Evolutionary conservation across 2,329 filamentous ascomycete species (phyloP).

Genomic region (Penicillium sp.): DNA sequence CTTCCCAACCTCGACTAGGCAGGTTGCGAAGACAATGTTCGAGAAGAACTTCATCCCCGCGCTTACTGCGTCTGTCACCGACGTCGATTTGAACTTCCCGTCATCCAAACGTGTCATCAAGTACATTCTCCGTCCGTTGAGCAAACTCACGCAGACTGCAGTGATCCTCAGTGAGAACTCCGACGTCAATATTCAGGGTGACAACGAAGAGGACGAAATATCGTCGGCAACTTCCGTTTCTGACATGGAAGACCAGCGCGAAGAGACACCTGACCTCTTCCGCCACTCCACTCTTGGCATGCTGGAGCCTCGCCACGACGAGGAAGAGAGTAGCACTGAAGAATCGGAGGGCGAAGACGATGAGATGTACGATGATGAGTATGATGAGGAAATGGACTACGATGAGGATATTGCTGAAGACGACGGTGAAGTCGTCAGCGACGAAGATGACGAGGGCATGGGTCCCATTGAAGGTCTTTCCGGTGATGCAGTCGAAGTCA

Average conservation of each 20-base stretch:
- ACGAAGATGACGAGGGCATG: slow-evolving; percentile 81
- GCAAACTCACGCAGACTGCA: slow-evolving; percentile 80
- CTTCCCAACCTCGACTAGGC: slow-evolving; percentile 63
- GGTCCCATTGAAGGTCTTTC: slow-evolving; percentile 64
- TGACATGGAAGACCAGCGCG: slow-evolving; percentile 77
- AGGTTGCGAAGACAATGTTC: slow-evolving; percentile 92
- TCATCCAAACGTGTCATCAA: slow-evolving; percentile 92
- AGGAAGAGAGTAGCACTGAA: slow-evolving; percentile 76
- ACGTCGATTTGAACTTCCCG: slow-evolving; percentile 92
- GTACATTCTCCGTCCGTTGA: slow-evolving; percentile 86
- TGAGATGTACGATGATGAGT: slow-evolving; percentile 90
- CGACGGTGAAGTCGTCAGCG: slow-evolving; percentile 82
- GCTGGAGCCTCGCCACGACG: slow-evolving; percentile 78
- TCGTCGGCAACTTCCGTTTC: slow-evolving; percentile 84
- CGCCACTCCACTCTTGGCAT: slow-evolving; percentile 94
- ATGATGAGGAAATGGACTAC: slow-evolving; percentile 87
- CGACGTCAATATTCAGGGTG: slow-evolving; percentile 64
- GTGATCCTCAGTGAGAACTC: slow-evolving; percentile 79
- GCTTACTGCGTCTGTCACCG: slow-evolving; percentile 85
- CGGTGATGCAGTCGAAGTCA: slow-evolving; percentile 72
- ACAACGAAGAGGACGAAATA: slow-evolving; percentile 80
- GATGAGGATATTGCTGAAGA: slow-evolving; percentile 76
- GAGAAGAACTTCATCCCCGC: slow-evolving; percentile 93
- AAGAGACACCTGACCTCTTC: slow-evolving; percentile 95
- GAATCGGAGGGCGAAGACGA: slow-evolving; percentile 68